Evolutionary conservation across 2,329 filamentous ascomycete genomes (phyloP).

Genomic region (Elsinoe perseae): DNA sequence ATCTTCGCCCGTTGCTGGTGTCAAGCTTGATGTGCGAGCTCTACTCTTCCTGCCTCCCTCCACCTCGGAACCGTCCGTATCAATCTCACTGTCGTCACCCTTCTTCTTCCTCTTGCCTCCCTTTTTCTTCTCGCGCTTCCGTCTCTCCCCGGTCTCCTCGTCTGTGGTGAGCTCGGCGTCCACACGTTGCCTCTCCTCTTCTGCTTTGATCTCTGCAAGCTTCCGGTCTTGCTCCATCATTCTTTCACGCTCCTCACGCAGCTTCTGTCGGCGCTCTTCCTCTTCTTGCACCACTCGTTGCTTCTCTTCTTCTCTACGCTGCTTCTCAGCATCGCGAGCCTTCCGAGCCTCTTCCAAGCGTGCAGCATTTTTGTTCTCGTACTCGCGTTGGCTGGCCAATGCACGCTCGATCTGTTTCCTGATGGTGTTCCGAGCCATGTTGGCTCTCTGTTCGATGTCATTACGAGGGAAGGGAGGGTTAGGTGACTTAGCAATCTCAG

Average conservation of each 20-base stretch:
- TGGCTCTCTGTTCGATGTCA: slow-evolving; percentile 88
- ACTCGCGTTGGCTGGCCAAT: slow-evolving; percentile 75
- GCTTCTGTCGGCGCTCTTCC: slow-evolving; percentile 66
- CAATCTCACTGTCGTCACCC: slow-evolving; percentile 52
- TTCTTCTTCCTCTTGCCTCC: slow-evolving; percentile 31
- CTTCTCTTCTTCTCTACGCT: slow-evolving; percentile 68
- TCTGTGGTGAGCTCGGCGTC: slow-evolving; percentile 77
- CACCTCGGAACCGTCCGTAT: slow-evolving; percentile 40
- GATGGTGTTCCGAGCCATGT: slow-evolving; percentile 95
- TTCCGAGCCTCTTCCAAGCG: slow-evolving; percentile 76
- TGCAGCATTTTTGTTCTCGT: slow-evolving; percentile 85
- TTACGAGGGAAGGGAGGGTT: slow-evolving; percentile 79
- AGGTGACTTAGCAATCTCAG: slow-evolving; percentile 51
- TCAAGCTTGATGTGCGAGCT: slow-evolving; percentile 28
- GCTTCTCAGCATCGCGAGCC: slow-evolving; percentile 71
- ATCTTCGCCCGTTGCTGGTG: slow-evolving; percentile 34
- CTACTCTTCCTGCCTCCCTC: slow-evolving; percentile 33
- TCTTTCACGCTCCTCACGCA: slow-evolving; percentile 75
- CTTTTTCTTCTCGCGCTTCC: slow-evolving; percentile 63
- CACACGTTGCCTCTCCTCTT: slow-evolving; percentile 54
- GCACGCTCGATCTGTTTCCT: slow-evolving; percentile 83
- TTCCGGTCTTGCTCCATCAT: slow-evolving; percentile 68
- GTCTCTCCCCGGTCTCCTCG: slow-evolving; percentile 70
- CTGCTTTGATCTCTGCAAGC: slow-evolving; percentile 61
- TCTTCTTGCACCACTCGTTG: slow-evolving; percentile 60